These are phyloP conservation scores for Annulohypoxylon moriforme DNA, from an alignment of 495 filamentous ascomycete genomes.

Conservation along the genomic window DNA sequence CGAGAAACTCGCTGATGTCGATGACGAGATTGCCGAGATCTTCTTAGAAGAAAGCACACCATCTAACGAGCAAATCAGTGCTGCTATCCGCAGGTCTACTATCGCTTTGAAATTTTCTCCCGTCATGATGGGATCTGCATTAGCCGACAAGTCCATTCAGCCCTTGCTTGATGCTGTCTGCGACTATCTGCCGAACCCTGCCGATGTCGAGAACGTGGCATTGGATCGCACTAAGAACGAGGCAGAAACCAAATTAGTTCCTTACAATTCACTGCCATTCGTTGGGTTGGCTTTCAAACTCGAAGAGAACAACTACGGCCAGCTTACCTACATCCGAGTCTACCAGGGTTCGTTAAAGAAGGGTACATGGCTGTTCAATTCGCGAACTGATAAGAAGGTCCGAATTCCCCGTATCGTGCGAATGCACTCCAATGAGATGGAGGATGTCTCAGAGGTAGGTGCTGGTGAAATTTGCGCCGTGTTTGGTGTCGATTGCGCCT, in stretches of 20 bases:
- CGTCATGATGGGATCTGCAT: constrained; percentile 94
- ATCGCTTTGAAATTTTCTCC: constrained; percentile 91
- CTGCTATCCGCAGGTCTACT: constrained; percentile 89
- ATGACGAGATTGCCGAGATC: constrained; percentile 97
- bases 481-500: constrained; percentile 98
- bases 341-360: constrained; percentile 95
- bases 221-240: constrained; percentile 85
- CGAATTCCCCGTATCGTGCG: constrained; percentile 97
- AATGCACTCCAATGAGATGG: constrained; percentile 99
- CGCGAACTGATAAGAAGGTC: constrained; percentile 93
- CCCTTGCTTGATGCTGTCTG: constrained; percentile 97
- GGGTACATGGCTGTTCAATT: constrained; percentile 91
- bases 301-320: constrained; percentile 98
- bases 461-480: constrained; percentile 99
- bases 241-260: constrained; percentile 82
- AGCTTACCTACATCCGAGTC: constrained; percentile 97
- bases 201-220: constrained; percentile 89
- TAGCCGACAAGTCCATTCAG: constrained; percentile 95
- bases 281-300: constrained; percentile 98
- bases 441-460: constrained; percentile 90
- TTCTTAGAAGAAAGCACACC: constrained; percentile 90
- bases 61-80: constrained; percentile 81
- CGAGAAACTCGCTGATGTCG: constrained; percentile 95
- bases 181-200: constrained; percentile 94
- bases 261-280: constrained; percentile 92